A percentile compares a stretch with the other conserved stretches of the same genome.
Conservation (phyloP, 1,284 basidiomycete genomes). For the Trichosporon sp. region DNA sequence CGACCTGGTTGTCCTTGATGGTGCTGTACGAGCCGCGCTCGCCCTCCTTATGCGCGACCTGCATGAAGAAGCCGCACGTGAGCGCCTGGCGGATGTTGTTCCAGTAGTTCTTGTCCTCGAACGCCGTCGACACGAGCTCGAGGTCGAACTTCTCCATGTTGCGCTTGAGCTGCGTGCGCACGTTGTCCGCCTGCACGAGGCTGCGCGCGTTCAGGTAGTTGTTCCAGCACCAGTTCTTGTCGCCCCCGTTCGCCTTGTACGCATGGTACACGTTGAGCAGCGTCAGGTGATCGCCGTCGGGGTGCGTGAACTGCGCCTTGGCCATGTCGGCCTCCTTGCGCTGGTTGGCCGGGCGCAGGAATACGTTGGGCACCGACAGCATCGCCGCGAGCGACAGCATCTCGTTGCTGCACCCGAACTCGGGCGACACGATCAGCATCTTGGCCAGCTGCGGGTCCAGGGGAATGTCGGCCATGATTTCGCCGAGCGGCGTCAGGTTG, state of each 20-base stretch:
- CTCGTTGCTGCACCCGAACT: conserved; percentile 95
- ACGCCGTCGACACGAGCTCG: conserved; percentile 67
- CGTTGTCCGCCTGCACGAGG: conserved; percentile 88
- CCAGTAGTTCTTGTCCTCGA: conserved; percentile 74
- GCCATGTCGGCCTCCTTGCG: conserved; percentile 88
- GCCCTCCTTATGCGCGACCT: conserved; percentile 93
- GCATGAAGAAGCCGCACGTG: conserved; percentile 97
- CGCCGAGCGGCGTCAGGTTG: conserved; percentile 78
- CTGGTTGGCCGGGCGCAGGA: conserved; percentile 82
- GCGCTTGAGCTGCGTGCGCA: conserved; percentile 83
- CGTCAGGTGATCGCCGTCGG: conserved; percentile 93
- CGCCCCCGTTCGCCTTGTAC: conserved; percentile 74
- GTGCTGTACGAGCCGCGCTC: conserved; percentile 81
- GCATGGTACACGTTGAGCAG: conserved; percentile 94
- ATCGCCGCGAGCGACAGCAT: conserved; percentile 92
- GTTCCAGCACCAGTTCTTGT: conserved; percentile 88
- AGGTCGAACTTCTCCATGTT: conserved; percentile 89
- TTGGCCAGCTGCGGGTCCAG: conserved; percentile 95
- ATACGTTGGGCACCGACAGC: conserved; percentile 89
- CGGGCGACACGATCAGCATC: conserved; percentile 88
- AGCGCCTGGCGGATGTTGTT: conserved; percentile 76
- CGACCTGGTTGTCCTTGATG: conserved; percentile 88
- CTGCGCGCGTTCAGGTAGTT: conserved; percentile 84
- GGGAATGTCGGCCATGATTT: conserved; percentile 96
- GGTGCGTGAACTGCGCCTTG: conserved; percentile 81